These are phyloP conservation scores for Trichosporon coremiiforme DNA, from an alignment of 1,284 basidiomycete genomes.

Conservation along the genomic window DNA sequence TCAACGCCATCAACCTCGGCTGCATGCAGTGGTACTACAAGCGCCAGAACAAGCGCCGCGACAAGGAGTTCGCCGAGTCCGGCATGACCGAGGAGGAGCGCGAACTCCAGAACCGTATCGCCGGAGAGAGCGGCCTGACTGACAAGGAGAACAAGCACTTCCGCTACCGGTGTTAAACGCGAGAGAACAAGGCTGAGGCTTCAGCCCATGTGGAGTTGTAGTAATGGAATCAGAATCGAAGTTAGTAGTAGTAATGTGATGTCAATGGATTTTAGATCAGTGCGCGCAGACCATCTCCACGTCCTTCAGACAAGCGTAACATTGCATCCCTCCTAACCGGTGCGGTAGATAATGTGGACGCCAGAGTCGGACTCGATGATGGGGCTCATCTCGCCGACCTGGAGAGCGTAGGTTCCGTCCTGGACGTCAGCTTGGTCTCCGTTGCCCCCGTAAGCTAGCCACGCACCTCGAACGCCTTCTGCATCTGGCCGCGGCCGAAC, in stretches of 20 bases:
- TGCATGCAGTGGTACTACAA: conserved; percentile 37
- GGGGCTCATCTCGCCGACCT: conserved; percentile 79
- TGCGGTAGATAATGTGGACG: conserved; percentile 92
- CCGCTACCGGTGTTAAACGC: not conserved
- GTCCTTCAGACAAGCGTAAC: conserved; percentile 12
- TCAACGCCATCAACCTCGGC: conserved; percentile 27
- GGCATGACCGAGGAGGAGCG: conserved; percentile 39
- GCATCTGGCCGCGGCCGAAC: conserved; percentile 91
- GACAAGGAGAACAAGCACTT: conserved; percentile 25
- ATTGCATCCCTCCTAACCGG: conserved; percentile 61
- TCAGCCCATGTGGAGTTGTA: not conserved
- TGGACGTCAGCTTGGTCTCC: not conserved
- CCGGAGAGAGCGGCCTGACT: conserved; percentile 42
- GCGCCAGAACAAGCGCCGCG: conserved; percentile 35
- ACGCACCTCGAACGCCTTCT: conserved; percentile 90
- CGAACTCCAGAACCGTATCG: conserved; percentile 34
- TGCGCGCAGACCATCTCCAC: not conserved
- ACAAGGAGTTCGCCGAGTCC: conserved; percentile 27
- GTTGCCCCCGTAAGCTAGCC: not conserved
- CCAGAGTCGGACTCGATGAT: conserved; percentile 91
- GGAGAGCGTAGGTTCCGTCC: conserved; percentile 78
- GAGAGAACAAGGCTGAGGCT: not conserved
- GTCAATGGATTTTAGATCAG: not conserved
- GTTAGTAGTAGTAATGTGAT: not conserved
- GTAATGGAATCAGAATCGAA: not conserved